Base-by-base conservation (phyloP, 2,329 filamentous ascomycete genomes). In the Botrytis porri region DNA sequence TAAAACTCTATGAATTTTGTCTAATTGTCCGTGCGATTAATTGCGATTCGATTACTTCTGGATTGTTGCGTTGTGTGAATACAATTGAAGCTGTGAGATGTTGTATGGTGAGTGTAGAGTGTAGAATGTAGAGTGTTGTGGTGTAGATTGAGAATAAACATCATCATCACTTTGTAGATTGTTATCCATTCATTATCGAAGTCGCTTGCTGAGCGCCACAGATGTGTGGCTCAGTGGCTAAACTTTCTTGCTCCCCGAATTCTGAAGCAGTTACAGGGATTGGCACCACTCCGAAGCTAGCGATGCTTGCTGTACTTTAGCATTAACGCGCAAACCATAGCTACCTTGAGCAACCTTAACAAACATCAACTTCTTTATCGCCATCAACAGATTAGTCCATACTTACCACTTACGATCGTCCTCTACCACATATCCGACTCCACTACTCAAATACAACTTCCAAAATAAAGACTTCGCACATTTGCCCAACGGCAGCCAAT, bases 11-110 rank as follows among this genome's bases (percentile, higher is more conserved):
- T 80, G 82, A 45, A 35, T 45, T 59, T 74, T 74, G 75, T 84
- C 76, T 80, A 81, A 48, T 82, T 83, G 74, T 84, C 84, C 43
- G 82, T 82, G 16, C 75, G 75, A 71, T 77, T 64, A 70, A 76
- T 71, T 77, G 72, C 16, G 78, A 18, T 39, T 54, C 18, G n/a
- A 18, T 20, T 32, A 1, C 7, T 22, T 64, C 18, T 39, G 25
- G 16, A 54, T 51, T 29, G 3, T 66, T 54, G 45, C 22, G 10
- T 39, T 9, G 32, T 14, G 48, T 37, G 45, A 8, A 25, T 39
- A 54, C 9, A 14, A 54, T n/a, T 39, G 25, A 29, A 39, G 14
- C 10, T 51, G 43, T 8, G 45, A 29, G 43, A 37, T 54, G 43
- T 29, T 54, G 43, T 51, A 39, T 51, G 25, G 64, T 22, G 48